phyloP scores from a whole-genome alignment of 2,329 filamentous ascomycete species.

The Sporothrix schenckii region DNA sequence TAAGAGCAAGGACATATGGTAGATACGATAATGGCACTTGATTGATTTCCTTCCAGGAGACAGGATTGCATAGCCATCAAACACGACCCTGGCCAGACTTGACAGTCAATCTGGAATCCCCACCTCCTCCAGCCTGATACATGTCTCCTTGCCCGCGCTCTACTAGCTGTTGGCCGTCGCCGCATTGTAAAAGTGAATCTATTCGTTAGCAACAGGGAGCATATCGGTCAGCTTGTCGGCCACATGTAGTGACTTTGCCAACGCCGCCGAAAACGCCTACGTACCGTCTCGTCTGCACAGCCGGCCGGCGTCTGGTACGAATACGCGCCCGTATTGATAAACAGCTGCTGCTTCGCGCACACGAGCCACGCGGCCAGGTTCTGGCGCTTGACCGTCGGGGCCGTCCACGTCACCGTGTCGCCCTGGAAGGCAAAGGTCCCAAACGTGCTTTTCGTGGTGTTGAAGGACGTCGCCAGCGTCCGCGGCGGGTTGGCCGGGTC shows the following conservation, averaged over 20 bases:
- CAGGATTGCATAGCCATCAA: too few relatives aligned
- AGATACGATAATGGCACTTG: too few relatives aligned
- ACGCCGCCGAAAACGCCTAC: too few relatives aligned
- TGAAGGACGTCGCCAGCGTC: constrained; percentile 56
- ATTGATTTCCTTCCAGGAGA: too few relatives aligned
- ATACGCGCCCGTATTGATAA: constrained; percentile 63
- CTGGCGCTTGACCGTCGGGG: constrained; percentile 52
- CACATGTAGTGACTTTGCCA: constrained; percentile 37
- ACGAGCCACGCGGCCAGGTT: constrained; percentile 64
- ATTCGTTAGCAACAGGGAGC: not conserved
- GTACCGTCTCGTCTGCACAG: constrained; percentile 61
- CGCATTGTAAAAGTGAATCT: constrained; percentile 51
- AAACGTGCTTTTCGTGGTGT: constrained; percentile 54
- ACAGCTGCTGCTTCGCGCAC: constrained; percentile 55
- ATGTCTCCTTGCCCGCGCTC: too few relatives aligned
- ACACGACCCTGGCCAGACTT: too few relatives aligned
- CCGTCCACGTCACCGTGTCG: constrained; percentile 61
- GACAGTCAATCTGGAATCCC: too few relatives aligned
- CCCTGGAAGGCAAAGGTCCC: constrained; percentile 61
- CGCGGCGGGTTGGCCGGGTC: constrained; percentile 47
- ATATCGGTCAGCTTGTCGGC: not conserved
- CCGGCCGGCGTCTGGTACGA: constrained; percentile 60
- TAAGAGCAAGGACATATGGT: too few relatives aligned
- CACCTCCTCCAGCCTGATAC: too few relatives aligned
- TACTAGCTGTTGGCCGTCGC: constrained; percentile 31